Evolutionary conservation across 371 early-diverging fungal species (phyloP), one percentile per base, ranked within the genome.

Genomic region (Rhizopus delemar): DNA sequence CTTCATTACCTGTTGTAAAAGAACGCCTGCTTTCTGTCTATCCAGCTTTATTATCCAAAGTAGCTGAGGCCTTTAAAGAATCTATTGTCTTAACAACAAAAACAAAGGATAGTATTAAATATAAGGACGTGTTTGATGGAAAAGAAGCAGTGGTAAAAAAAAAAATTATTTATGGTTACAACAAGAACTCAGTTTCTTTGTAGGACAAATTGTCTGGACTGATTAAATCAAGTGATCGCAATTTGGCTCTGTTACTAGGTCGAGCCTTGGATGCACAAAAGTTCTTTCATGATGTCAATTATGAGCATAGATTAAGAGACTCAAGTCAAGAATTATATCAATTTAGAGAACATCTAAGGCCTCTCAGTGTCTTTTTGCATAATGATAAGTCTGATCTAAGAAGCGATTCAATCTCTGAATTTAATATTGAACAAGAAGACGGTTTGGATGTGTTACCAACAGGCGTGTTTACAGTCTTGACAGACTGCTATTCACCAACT

Each of bases 281-380:
- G 51, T 87, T 94, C 60, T 93, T 96, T 66, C 91, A 93, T 62
- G 94, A 96, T 73, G 94, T 94, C 28, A 88, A 86, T 11, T 94
- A 90, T 63, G 88, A 87, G 41, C 89, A 88, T 70, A 80, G 88
- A 5, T 81, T 95, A 56, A 85, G 91, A n/a, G 95, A 95, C 59
- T 87, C 83, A 33, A 62, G 80, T 5, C 70, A 82, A 55, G 94
- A 94, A 57, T 64, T 96, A 2, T 96, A 93, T 65, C 82, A 84
- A 48, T 91, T 94, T 64, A 78, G 75, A 50, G 78, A 78, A 49
- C 63, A 66, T 32, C 11, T 62, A 28, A 50, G 59, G 28, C 62
- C 62, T 15, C 48, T 57, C 31, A 66, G 61, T 53, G 56, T n/a
- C 45, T 45, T 34, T 36, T 39, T 22, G n/a, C 32, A 13, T 7